phyloP scores from a whole-genome alignment of 345 rosid genomes.

The Arabidopsis arenosa region DNA sequence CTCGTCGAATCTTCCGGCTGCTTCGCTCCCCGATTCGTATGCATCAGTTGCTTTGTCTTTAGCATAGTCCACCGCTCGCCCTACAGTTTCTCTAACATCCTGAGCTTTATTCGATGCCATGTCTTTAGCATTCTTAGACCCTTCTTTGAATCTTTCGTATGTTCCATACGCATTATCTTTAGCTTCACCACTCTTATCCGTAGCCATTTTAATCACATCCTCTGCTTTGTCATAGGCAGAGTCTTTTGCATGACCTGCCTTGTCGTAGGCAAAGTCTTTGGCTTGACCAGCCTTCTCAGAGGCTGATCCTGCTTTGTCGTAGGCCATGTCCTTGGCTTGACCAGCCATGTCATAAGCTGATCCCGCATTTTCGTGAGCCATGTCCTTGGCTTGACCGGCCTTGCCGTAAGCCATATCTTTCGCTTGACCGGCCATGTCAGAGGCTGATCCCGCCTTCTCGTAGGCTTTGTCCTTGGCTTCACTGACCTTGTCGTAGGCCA shows the following conservation, averaged over 20 bases:
- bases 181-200: conserved; percentile 21
- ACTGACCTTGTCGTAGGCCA: conserved; percentile 22
- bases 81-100: conserved; percentile 39
- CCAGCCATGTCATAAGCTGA: background rate
- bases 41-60: conserved; percentile 38
- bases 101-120: conserved; percentile 30
- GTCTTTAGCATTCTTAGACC: conserved; percentile 34
- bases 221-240: conserved; percentile 21
- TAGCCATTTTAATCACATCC: conserved; percentile 34
- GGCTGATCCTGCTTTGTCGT: conserved; percentile 1
- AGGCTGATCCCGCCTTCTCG: background rate
- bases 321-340: conserved; percentile 36
- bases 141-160: conserved; percentile 31
- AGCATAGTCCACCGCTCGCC: conserved; percentile 34
- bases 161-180: conserved; percentile 27
- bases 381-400: conserved; percentile 31
- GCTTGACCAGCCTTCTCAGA: background rate
- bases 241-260: conserved; percentile 20
- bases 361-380: conserved; percentile 2
- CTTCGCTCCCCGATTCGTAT: conserved; percentile 33
- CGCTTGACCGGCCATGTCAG: conserved; percentile 4
- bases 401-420: conserved; percentile 12
- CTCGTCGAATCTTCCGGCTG: conserved; percentile 24
- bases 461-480: background rate
- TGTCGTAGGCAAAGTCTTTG: conserved; percentile 15